Conservation (phyloP, 139 green algal genomes). For the Haematococcus lacustris region DNA sequence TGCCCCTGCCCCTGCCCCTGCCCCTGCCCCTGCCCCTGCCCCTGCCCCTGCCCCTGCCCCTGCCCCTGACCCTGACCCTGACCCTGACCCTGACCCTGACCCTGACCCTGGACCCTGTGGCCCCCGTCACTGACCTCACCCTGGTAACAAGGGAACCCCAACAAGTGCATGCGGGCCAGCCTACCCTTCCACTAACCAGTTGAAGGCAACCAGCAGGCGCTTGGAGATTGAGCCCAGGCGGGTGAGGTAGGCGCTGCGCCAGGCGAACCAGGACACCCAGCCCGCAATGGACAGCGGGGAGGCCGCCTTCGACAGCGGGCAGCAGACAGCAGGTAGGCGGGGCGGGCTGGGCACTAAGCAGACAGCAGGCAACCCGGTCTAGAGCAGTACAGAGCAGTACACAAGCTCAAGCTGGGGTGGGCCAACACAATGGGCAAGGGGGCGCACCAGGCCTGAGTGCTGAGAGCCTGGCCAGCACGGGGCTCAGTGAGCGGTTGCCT, state of each 20-base stretch:
- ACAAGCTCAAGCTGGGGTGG: background rate
- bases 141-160: background rate
- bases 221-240: conserved; percentile 54
- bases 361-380: background rate
- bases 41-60: too few relatives aligned
- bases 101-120: background rate
- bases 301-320: background rate
- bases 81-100: background rate
- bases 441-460: background rate
- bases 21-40: background rate
- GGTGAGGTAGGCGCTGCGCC: conserved; percentile 75
- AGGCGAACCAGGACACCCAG: conserved; percentile 61
- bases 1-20: background rate
- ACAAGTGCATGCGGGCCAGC: background rate
- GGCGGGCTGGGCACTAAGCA: too few relatives aligned
- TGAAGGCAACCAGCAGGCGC: conserved; percentile 29
- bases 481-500: too few relatives aligned
- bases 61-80: background rate
- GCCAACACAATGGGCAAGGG: background rate
- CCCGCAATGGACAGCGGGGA: conserved; percentile 27
- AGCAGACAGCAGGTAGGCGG: background rate
- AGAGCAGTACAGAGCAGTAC: too few relatives aligned
- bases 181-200: conserved; percentile 15
- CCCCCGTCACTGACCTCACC: background rate
- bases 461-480: background rate